These are phyloP conservation scores for Coelastrella sp. DNA, from an alignment of 139 green algal species.

Conservation along the genomic window DNA sequence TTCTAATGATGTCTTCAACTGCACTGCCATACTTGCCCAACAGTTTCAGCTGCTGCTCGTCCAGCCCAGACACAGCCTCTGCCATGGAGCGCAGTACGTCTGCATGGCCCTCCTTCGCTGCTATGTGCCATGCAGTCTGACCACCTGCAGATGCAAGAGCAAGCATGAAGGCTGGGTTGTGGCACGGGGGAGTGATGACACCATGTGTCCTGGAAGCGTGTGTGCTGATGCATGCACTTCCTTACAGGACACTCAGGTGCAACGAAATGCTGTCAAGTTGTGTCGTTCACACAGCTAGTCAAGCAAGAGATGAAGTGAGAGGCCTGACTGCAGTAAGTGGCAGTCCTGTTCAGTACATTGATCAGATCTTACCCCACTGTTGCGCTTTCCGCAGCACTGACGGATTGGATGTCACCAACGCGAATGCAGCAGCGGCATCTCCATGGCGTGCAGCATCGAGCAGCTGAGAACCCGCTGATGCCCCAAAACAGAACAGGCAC, in stretches of 20 bases:
- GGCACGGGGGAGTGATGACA: not conserved
- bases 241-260: too few species aligned
- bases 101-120: conserved; percentile 47
- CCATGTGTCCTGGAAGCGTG: not conserved
- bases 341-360: not conserved
- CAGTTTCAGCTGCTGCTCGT: conserved; percentile 18
- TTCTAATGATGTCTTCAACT: conserved; percentile 40
- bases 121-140: conserved; percentile 52
- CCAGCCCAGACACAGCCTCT: conserved; percentile 35
- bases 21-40: conserved; percentile 37
- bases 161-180: not conserved
- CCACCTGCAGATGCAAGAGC: conserved; percentile 29
- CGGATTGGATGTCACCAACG: not conserved
- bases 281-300: too few species aligned
- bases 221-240: not conserved
- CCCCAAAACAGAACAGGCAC: conserved; percentile 4
- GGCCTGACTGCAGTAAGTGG: too few species aligned
- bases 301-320: too few species aligned
- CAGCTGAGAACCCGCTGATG: not conserved
- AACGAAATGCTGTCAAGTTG: too few species aligned
- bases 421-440: not conserved
- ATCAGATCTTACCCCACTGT: conserved; percentile 16
- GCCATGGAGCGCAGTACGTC: conserved; percentile 48
- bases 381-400: not conserved
- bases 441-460: not conserved